phyloP scores from a whole-genome alignment of 1,139 yeast genomes.

The Hemisphaericaspora xylanilytica region DNA sequence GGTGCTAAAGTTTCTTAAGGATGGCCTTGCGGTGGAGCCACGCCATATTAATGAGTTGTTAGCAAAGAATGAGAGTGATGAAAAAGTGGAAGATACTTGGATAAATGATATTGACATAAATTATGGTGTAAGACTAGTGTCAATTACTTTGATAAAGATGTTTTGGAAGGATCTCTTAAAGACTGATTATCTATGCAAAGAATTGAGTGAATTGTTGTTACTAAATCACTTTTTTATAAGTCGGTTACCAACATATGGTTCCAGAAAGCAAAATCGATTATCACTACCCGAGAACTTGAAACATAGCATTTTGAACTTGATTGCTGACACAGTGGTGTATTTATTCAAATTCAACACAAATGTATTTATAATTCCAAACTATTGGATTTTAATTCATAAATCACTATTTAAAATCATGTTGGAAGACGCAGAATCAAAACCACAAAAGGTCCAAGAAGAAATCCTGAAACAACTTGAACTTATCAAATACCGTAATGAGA shows the following conservation, averaged over 20 bases:
- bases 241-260: conserved; percentile 4
- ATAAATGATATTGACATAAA: conserved; percentile 25
- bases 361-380: conserved; percentile 72
- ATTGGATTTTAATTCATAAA: conserved; percentile 64
- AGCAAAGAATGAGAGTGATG: conserved; percentile 15
- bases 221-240: conserved; percentile 38
- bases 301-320: conserved; percentile 22
- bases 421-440: conserved; percentile 31
- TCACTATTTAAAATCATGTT: conserved; percentile 38
- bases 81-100: conserved; percentile 13
- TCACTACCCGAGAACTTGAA: conserved; percentile 18
- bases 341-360: conserved; percentile 63
- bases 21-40: conserved; percentile 46
- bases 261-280: neutral
- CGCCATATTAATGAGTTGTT: conserved; percentile 22
- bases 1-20: conserved; percentile 55
- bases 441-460: conserved; percentile 28
- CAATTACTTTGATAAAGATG: conserved; percentile 57
- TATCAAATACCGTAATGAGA: conserved; percentile 67
- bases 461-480: conserved; percentile 54
- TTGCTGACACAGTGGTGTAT: conserved; percentile 37
- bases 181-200: conserved; percentile 57
- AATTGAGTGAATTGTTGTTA: conserved; percentile 54
- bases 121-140: conserved; percentile 36
- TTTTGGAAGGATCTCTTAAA: conserved; percentile 70